A percentile compares a stretch with the other conserved stretches of the same genome.
phyloP scores from a whole-genome alignment of 2,329 filamentous ascomycete genomes.

The Ambrosiella xylebori region DNA sequence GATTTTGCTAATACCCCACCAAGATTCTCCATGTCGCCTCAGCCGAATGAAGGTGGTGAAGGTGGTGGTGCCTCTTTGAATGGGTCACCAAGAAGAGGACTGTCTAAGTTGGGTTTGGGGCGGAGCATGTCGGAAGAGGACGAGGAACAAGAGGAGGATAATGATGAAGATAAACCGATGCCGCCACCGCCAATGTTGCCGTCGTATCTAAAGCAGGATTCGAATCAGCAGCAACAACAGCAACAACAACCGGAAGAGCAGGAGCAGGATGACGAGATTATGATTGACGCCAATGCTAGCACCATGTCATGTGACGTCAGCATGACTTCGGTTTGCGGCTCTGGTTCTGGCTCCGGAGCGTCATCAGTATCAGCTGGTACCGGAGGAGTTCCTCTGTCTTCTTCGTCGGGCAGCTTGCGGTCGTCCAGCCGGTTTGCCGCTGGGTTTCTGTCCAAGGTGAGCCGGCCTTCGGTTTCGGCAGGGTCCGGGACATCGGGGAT shows the following conservation, averaged over 20 bases:
- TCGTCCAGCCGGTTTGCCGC: slow-evolving; percentile 11
- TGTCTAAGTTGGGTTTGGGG: neutral
- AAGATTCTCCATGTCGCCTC: slow-evolving; percentile 11
- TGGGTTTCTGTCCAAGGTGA: slow-evolving; percentile 8
- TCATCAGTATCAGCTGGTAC: too few species aligned
- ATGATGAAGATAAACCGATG: slow-evolving; percentile 12
- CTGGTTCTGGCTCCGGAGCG: too few species aligned
- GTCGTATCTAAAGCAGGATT: slow-evolving; percentile 7
- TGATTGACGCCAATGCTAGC: slow-evolving; percentile 8
- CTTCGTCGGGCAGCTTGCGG: neutral
- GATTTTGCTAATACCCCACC: slow-evolving; percentile 80
- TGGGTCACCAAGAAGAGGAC: neutral
- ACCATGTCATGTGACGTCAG: slow-evolving; percentile 10
- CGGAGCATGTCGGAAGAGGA: slow-evolving; percentile 13
- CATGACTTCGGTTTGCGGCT: slow-evolving; percentile 2
- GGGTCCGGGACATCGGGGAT: slow-evolving; percentile 9
- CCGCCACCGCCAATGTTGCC: slow-evolving; percentile 6
- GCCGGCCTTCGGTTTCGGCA: slow-evolving; percentile 4
- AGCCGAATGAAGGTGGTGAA: neutral
- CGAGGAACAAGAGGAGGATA: neutral
- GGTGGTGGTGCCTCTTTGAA: neutral
- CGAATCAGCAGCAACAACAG: neutral
- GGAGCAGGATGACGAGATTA: neutral
- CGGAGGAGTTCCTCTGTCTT: neutral
- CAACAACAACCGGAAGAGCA: neutral